phyloP scores from a whole-genome alignment of 1,139 yeast genomes.

The Saccharomyces hybrid region DNA sequence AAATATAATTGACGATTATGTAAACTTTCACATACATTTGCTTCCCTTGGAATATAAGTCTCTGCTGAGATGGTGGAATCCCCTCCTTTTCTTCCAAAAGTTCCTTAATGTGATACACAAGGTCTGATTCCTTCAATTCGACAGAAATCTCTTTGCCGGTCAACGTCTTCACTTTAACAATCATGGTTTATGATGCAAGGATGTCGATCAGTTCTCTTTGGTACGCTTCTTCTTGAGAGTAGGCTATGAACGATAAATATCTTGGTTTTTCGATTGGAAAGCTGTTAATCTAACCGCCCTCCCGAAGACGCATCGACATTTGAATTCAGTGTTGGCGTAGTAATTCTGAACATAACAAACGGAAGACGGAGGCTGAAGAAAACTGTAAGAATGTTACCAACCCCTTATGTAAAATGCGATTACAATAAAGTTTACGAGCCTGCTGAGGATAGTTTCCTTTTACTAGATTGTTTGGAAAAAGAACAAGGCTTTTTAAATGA shows the following conservation, averaged over 20 bases:
- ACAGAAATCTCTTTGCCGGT: slow-evolving; percentile 77
- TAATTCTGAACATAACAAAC: too few species aligned
- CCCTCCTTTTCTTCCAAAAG: slow-evolving; percentile 96
- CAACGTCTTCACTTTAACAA: slow-evolving; percentile 43
- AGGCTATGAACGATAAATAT: too few species aligned
- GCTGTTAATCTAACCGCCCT: neutral
- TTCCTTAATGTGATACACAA: slow-evolving; percentile 78
- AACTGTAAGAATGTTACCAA: slow-evolving; percentile 41
- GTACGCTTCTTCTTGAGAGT: too few species aligned
- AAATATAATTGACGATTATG: neutral
- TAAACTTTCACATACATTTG: slow-evolving; percentile 51
- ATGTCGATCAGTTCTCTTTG: neutral
- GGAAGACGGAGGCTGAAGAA: too few species aligned
- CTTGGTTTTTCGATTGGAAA: neutral
- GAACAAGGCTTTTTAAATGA: slow-evolving; percentile 37
- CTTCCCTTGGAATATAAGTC: slow-evolving; percentile 84
- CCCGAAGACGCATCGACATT: neutral
- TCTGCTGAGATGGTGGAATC: slow-evolving; percentile 92
- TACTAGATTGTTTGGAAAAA: slow-evolving; percentile 70
- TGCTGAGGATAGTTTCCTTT: slow-evolving; percentile 79
- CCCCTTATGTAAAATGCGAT: slow-evolving; percentile 45
- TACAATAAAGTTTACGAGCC: slow-evolving; percentile 75
- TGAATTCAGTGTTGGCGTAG: neutral
- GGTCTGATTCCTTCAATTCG: slow-evolving; percentile 67
- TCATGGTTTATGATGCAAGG: slow-evolving; percentile 12